phyloP scores from a whole-genome alignment of 176 grass and related monocot species.

The Lolium perenne region DNA sequence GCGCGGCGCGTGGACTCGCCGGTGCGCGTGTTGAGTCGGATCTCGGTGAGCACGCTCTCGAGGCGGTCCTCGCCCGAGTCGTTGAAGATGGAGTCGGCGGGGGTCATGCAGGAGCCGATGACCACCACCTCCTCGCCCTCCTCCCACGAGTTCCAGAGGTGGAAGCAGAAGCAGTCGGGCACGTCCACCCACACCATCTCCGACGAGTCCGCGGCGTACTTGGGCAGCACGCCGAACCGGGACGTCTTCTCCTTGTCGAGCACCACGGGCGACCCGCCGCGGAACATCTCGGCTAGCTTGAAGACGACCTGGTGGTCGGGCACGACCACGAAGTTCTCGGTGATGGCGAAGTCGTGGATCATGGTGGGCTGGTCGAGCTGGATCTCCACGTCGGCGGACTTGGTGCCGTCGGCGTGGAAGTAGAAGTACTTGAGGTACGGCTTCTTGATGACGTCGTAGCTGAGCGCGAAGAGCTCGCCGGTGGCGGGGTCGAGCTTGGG shows the following conservation, averaged over 20 bases:
- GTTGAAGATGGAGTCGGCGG: slow-evolving; percentile 94
- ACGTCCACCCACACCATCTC: slow-evolving; percentile 90
- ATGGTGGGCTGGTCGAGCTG: slow-evolving; percentile 81
- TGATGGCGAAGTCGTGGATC: slow-evolving; percentile 98
- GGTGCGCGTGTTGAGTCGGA: slow-evolving; percentile 73
- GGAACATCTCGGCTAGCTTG: slow-evolving; percentile 82
- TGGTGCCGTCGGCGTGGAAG: slow-evolving; percentile 60
- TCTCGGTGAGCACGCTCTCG: slow-evolving; percentile 83
- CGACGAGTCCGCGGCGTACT: slow-evolving; percentile 58
- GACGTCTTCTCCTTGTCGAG: slow-evolving; percentile 77
- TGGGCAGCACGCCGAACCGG: slow-evolving; percentile 79
- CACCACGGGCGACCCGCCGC: slow-evolving; percentile 78
- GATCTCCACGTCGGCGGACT: slow-evolving; percentile 77
- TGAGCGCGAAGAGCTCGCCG: slow-evolving; percentile 83
- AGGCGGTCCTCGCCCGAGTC: slow-evolving; percentile 55
- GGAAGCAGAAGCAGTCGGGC: slow-evolving; percentile 97
- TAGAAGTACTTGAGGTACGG: slow-evolving; percentile 87
- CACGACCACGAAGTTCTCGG: slow-evolving; percentile 75
- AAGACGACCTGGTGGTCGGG: slow-evolving; percentile 95
- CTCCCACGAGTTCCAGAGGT: slow-evolving; percentile 98
- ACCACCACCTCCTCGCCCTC: slow-evolving; percentile 81
- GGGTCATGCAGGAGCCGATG: slow-evolving; percentile 87
- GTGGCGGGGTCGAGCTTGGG: slow-evolving; percentile 71
- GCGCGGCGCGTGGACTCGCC: slow-evolving; percentile 68
- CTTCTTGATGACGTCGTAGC: slow-evolving; percentile 78